A percentile compares a stretch with the other conserved stretches of the same genome.
Evolutionary conservation across 176 grass and related monocot species (phyloP).

Genomic region (Avena insularis): DNA sequence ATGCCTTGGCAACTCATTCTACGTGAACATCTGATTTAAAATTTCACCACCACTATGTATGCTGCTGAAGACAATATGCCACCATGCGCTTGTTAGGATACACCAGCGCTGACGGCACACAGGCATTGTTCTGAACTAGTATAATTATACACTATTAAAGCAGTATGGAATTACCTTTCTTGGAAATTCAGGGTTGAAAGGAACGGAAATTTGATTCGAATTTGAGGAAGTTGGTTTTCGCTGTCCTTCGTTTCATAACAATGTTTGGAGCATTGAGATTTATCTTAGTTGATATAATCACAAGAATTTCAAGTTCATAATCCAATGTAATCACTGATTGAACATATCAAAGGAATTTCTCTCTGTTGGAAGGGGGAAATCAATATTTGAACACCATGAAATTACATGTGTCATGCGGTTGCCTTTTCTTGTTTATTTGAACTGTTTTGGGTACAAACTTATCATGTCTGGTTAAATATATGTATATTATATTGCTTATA

Average conservation of each 20-base stretch:
- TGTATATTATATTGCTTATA: background rate
- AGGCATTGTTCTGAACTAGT: background rate
- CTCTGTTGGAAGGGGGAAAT: background rate
- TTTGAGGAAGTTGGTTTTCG: background rate
- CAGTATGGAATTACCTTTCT: background rate
- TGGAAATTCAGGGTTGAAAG: background rate
- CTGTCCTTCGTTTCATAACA: background rate
- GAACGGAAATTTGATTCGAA: background rate
- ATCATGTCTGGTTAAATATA: background rate
- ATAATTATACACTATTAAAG: background rate
- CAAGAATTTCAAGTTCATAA: background rate
- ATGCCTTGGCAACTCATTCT: background rate
- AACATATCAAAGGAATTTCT: slow-evolving; percentile 7
- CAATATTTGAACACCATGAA: background rate
- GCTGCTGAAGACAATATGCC: background rate
- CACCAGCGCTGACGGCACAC: too few relatives aligned
- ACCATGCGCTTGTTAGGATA: too few relatives aligned
- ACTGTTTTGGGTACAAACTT: background rate
- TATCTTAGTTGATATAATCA: background rate
- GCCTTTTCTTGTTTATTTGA: slow-evolving; percentile 2
- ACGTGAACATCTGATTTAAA: background rate
- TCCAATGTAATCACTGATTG: background rate
- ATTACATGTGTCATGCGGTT: background rate
- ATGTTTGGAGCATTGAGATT: background rate
- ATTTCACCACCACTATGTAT: background rate